Evolutionary conservation across 352 stramenopile genomes (phyloP), one percentile per base, ranked within the genome.

Genomic region (Peronospora farinosa): DNA sequence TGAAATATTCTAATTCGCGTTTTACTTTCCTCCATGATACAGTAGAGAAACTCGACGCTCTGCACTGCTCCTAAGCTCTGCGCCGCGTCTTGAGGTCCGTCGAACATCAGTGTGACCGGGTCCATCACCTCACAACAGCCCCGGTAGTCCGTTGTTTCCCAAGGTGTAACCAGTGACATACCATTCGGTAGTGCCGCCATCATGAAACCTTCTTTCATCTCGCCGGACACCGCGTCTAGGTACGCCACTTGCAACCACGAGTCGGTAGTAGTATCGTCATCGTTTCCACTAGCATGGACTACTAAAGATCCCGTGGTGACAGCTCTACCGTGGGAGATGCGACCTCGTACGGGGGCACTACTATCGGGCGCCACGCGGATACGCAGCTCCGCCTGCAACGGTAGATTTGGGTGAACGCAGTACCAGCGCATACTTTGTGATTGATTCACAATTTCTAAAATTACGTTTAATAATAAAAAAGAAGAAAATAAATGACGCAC

Each of bases 391-490:
- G 79, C 77, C 42, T 83, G 67, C 27, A 51, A 36, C 37, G 77
- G 74, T 36, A 91, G 61, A 31, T 48, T 67, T 25, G 74, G 73
- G 43, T 84, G 58, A 31, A 88, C 53, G 45, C 71, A 82, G 66
- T 74, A 86, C 74, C 75, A 91, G 49, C 77, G 79, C 79, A 90
- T 90, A 13, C 16, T 40, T 21, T 40, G 2, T 31, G 27, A 10
- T 31, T 7, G 8, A 32, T 11, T 31, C 9, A 9, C 6, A 31
- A 31, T 9, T 31, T 10, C 2, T 32, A 12, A 32, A 32, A 12
- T 32, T 32, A 21, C 19, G 1, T n/a, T n/a, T n/a, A n/a, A n/a
- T n/a, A n/a, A n/a, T n/a, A n/a, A n/a, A 21, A 21, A 21, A 21
- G 19, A 21, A 21, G 19, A 21, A 21, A 21, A 21, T 21, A 21